These are phyloP conservation scores for Apophysomyces ossiformis DNA, from an alignment of 371 early-diverging fungal genomes.

Conservation along the genomic window DNA sequence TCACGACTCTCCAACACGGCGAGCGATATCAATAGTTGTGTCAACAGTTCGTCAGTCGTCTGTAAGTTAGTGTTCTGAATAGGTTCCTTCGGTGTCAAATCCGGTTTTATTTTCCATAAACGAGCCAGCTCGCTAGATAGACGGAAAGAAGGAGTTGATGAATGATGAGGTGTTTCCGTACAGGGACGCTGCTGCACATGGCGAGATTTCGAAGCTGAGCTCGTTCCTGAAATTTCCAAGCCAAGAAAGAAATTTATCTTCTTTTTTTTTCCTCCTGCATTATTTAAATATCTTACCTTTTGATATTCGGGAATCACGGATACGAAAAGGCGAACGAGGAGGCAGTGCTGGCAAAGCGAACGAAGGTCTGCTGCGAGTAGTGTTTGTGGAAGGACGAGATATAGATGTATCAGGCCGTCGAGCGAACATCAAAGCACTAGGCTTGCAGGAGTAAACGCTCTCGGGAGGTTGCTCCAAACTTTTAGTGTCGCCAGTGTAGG, in stretches of 20 bases:
- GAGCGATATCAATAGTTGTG: constrained; percentile 65
- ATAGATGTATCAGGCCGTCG: background rate
- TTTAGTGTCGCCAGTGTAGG: background rate
- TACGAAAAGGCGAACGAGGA: constrained; percentile 28
- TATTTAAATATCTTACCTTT: background rate
- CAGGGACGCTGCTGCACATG: background rate
- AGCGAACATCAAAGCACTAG: background rate
- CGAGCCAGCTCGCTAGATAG: constrained; percentile 32
- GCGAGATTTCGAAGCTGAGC: background rate
- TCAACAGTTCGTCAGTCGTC: constrained; percentile 56
- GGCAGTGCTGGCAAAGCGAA: background rate
- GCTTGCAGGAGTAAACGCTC: background rate
- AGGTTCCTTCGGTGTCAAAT: background rate
- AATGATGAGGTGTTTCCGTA: background rate
- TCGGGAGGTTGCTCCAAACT: background rate
- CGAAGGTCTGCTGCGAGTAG: background rate
- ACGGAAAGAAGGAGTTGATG: background rate
- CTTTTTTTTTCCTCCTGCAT: background rate
- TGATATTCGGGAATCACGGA: constrained; percentile 26
- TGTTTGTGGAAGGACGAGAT: background rate
- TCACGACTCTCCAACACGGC: constrained; percentile 65
- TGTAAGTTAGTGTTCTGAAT: constrained; percentile 16
- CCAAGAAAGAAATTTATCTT: background rate
- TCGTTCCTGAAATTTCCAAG: background rate
- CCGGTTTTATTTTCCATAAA: constrained; percentile 38